Conservation (phyloP, 1,284 basidiomycete genomes). For the Trichosporon ovoides region DNA sequence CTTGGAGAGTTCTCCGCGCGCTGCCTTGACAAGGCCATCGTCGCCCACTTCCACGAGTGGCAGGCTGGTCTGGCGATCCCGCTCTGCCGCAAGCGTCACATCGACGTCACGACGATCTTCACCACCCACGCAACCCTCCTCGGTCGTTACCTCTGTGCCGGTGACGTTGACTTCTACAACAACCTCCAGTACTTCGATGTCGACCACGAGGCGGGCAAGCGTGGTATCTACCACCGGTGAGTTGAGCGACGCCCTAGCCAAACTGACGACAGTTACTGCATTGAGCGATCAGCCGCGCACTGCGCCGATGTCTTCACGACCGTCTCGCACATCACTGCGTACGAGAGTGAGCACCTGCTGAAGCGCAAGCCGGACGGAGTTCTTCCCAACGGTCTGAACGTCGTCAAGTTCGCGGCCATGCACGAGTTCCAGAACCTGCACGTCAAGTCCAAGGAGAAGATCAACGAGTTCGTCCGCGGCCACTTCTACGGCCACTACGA, state of each 20-base stretch:
- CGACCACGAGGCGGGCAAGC: constrained; percentile 96
- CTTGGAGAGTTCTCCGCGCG: constrained; percentile 85
- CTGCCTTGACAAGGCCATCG: constrained; percentile 74
- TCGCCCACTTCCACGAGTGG: constrained; percentile 99
- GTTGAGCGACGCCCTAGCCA: constrained; percentile 8
- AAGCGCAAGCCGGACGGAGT: constrained; percentile 96
- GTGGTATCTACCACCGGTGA: constrained; percentile 72
- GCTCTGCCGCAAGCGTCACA: constrained; percentile 88
- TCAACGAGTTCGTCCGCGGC: constrained; percentile 93
- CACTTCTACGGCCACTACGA: constrained; percentile 98
- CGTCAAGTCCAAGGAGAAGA: constrained; percentile 86
- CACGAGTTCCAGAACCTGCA: constrained; percentile 98
- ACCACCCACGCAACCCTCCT: constrained; percentile 98
- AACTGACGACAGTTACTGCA: constrained; percentile 77
- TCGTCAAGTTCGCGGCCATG: constrained; percentile 92
- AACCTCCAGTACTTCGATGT: constrained; percentile 99
- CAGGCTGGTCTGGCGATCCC: constrained; percentile 96
- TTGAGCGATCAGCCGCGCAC: constrained; percentile 88
- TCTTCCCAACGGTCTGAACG: constrained; percentile 93
- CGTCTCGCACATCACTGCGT: constrained; percentile 95
- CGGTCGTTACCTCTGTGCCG: constrained; percentile 95
- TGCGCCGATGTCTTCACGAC: constrained; percentile 98
- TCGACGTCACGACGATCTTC: constrained; percentile 96
- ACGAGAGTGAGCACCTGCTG: constrained; percentile 90
- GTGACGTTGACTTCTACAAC: constrained; percentile 98